Percentiles rank a stretch among this genome's conserved stretches.
Evolutionary conservation across 2,329 filamentous ascomycete genomes (phyloP).

Genomic region (Trichophyton benhamiae): DNA sequence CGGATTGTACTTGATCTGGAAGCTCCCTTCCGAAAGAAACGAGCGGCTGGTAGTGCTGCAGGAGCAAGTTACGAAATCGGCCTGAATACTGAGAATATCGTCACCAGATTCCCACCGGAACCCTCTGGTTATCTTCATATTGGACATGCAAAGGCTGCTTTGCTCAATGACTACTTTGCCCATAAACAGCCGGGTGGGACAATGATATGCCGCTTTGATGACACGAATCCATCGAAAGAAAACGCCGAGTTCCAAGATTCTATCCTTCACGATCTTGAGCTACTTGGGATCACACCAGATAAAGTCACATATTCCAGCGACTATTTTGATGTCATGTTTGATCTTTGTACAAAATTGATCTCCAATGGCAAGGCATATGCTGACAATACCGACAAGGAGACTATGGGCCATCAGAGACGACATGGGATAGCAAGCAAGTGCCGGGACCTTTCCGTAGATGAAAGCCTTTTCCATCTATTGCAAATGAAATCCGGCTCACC

Average conservation of each 20-base stretch:
- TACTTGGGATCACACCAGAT: constrained; percentile 77
- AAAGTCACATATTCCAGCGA: constrained; percentile 73
- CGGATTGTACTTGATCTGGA: constrained; percentile 58
- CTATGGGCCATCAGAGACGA: constrained; percentile 67
- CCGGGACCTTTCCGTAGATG: constrained; percentile 59
- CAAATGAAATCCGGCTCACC: constrained; percentile 70
- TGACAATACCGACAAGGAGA: constrained; percentile 73
- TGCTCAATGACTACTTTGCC: constrained; percentile 24
- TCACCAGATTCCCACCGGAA: constrained; percentile 87
- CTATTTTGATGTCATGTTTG: constrained; percentile 77
- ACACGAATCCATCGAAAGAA: constrained; percentile 87
- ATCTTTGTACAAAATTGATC: constrained; percentile 66
- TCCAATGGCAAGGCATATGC: constrained; percentile 71
- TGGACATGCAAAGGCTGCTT: constrained; percentile 23
- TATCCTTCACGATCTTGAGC: constrained; percentile 70
- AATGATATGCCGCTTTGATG: constrained; percentile 74
- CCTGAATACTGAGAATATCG: constrained; percentile 73
- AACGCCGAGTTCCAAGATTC: constrained; percentile 84
- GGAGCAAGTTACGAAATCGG: constrained; percentile 83
- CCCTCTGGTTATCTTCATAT: constrained; percentile 45
- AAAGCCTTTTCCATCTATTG: constrained; percentile 67
- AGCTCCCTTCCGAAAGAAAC: constrained; percentile 56
- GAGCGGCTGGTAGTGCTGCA: constrained; percentile 56
- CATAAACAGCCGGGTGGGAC: constrained; percentile 42
- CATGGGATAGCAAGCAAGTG: constrained; percentile 63